These are phyloP conservation scores for Candida chauliodis DNA, from an alignment of 805 yeast species.

Conservation along the genomic window DNA sequence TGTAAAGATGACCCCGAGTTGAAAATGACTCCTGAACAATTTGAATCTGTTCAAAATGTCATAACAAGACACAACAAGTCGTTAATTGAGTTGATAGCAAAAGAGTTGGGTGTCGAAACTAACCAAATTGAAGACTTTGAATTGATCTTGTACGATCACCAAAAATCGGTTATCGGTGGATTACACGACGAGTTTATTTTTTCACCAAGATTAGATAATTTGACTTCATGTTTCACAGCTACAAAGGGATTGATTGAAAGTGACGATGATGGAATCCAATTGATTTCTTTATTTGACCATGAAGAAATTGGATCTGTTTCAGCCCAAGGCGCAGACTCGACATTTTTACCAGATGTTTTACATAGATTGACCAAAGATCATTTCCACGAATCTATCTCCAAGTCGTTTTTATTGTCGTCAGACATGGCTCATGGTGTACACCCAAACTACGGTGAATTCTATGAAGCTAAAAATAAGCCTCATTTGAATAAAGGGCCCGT, in stretches of 20 bases:
- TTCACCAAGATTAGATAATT: slow-evolving; percentile 87
- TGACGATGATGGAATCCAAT: slow-evolving; percentile 56
- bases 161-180: slow-evolving; percentile 82
- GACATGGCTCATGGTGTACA: slow-evolving; percentile 98
- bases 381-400: slow-evolving; percentile 57
- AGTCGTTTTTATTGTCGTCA: slow-evolving; percentile 84
- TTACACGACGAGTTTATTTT: slow-evolving; percentile 85
- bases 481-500: slow-evolving; percentile 86
- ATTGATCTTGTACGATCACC: slow-evolving; percentile 79
- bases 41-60: slow-evolving; percentile 61
- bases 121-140: slow-evolving; percentile 87
- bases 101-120: slow-evolving; percentile 49
- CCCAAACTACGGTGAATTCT: slow-evolving; percentile 77
- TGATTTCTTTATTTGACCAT: slow-evolving; percentile 87
- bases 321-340: slow-evolving; percentile 96
- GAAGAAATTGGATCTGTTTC: slow-evolving; percentile 93
- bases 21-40: slow-evolving; percentile 49
- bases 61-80: slow-evolving; percentile 75
- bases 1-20: slow-evolving; percentile 52
- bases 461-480: slow-evolving; percentile 80
- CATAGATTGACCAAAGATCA: slow-evolving; percentile 53
- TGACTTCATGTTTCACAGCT: slow-evolving; percentile 83
- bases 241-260: slow-evolving; percentile 61
- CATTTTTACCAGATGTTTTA: slow-evolving; percentile 77
- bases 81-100: slow-evolving; percentile 64